Base-by-base conservation (phyloP, 176 grass and related monocot species). In the Musa itinerans region DNA sequence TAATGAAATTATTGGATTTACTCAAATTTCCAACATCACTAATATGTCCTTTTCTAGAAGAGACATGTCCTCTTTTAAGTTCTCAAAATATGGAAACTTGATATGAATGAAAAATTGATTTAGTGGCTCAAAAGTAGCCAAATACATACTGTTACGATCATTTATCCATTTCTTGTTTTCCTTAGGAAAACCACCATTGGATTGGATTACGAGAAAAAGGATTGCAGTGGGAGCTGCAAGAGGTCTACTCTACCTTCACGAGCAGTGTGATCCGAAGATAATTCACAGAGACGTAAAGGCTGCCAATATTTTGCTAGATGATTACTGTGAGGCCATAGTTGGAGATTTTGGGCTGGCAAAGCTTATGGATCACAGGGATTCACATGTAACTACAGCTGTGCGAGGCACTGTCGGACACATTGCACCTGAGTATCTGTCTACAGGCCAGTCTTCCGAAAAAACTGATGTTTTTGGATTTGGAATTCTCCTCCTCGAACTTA, bases 181-280 rank as follows among this genome's bases (percentile, higher is more conserved):
- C 85, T 51, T 81, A 99, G 96, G 78, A 34, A 99, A 99, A 55
- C 88, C 88, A 58, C 76, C 96, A 54, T 63, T 99, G 86, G 91
- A 99, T 83, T 99, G 91, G 96, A 71, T 81, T 57, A 94, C 96
- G 19, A 86, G 96, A 72, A 99, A 89, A 70, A 85, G 76, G 75
- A 99, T 99, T 74, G 81, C 96, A 19, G 80, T 95, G 63, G 96
- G 96, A 20, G 89, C 96, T 78, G 96, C 81, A 70, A 75, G 96
- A 80, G 96, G 96, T 11, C 79, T 99, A 53, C 79, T 95, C 26
- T 99, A 95, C 74, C 96, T 99, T 52, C 96, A 99, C 26, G 96
- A 99, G 77, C 96, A 99, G 80, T 99, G 91, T 29, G 96, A 99
- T 71, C 96, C 96, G 10, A 99, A 99, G 85, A 95, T 95, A 84